Conservation (phyloP, 345 rosid genomes). For the Heritiera littoralis region DNA sequence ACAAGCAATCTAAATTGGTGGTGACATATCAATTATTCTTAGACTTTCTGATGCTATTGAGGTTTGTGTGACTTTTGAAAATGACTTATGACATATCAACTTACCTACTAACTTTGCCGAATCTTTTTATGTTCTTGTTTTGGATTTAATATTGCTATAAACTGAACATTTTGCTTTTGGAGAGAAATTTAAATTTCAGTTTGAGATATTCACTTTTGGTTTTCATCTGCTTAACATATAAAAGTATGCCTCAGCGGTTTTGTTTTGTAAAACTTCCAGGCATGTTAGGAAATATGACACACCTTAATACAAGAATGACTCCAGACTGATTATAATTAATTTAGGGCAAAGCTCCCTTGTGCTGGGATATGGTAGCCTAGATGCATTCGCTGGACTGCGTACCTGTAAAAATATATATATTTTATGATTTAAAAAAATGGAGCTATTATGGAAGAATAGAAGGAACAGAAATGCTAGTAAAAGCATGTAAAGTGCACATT, state of each 20-base stretch:
- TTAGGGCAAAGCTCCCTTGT: neutral
- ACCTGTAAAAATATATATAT: too few relatives aligned
- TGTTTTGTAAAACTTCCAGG: neutral
- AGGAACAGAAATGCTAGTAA: too few relatives aligned
- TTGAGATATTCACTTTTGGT: neutral
- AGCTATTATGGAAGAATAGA: too few relatives aligned
- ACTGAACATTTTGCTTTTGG: neutral
- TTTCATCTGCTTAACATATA: neutral
- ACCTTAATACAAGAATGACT: neutral
- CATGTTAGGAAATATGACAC: neutral
- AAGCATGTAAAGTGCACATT: too few relatives aligned
- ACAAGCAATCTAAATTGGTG: conserved; percentile 46
- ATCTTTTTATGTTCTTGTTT: neutral
- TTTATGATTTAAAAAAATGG: too few relatives aligned
- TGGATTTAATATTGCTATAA: neutral
- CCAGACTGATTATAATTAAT: neutral
- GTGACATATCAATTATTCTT: conserved; percentile 87
- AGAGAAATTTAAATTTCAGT: conserved; percentile 5
- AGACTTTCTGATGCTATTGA: conserved; percentile 83
- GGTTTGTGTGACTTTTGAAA: conserved; percentile 47
- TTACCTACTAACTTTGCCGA: too few relatives aligned
- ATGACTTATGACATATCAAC: neutral
- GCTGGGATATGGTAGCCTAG: neutral
- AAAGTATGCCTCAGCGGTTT: neutral
- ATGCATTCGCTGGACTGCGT: neutral